Percentiles rank a stretch among this genome's conserved stretches.
phyloP scores from a whole-genome alignment of 2,329 filamentous ascomycete genomes.

The Aspergillus tubingensis region DNA sequence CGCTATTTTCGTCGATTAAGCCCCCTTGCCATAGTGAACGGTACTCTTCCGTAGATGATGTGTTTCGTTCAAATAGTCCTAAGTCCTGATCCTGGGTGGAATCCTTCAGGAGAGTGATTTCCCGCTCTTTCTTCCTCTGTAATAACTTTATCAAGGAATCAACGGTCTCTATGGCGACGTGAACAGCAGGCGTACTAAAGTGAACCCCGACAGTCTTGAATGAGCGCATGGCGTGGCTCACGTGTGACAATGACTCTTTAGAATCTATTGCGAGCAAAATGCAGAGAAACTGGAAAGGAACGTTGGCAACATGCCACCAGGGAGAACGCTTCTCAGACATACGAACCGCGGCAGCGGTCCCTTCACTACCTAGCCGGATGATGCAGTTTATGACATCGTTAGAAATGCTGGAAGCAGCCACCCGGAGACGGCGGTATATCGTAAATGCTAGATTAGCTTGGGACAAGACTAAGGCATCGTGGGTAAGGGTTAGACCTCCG shows the following conservation, averaged over 20 bases:
- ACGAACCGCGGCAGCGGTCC: slow-evolving; percentile 11
- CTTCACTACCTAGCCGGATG: slow-evolving; percentile 12
- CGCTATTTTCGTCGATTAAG: too few species aligned
- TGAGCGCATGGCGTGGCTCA: slow-evolving; percentile 6
- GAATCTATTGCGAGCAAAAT: slow-evolving; percentile 14
- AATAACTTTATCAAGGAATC: neutral
- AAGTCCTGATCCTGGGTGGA: neutral
- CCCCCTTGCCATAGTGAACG: neutral
- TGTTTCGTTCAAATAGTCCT: neutral
- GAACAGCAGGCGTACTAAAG: neutral
- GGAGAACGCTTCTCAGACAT: slow-evolving; percentile 11
- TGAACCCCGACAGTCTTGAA: neutral
- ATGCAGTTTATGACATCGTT: slow-evolving; percentile 10
- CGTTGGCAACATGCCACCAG: slow-evolving; percentile 23
- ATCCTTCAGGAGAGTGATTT: neutral
- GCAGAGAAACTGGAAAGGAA: slow-evolving; percentile 19
- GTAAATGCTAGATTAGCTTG: slow-evolving; percentile 17
- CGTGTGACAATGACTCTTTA: slow-evolving; percentile 2
- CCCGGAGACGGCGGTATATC: slow-evolving; percentile 19
- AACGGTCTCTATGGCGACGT: neutral
- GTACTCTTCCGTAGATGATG: neutral
- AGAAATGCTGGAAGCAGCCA: slow-evolving; percentile 11
- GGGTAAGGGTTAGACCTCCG: neutral
- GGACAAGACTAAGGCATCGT: slow-evolving; percentile 17
- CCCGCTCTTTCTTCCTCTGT: neutral